phyloP scores from a whole-genome alignment of 2,329 filamentous ascomycete genomes.

The Cladosporium halotolerans region DNA sequence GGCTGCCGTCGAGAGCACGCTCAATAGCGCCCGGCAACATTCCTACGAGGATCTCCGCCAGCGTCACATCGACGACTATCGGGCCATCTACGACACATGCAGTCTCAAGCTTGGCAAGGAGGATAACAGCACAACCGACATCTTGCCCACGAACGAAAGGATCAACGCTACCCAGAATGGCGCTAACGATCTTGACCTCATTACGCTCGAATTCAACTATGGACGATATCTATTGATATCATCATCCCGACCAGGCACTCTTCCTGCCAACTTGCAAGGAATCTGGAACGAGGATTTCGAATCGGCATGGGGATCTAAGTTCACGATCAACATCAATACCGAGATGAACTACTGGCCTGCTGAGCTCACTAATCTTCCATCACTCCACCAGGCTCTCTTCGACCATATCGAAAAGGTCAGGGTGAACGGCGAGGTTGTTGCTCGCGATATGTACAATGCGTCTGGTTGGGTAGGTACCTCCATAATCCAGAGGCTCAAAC shows the following conservation, averaged over 20 bases:
- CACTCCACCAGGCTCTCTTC: conserved; percentile 44
- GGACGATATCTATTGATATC: conserved; percentile 51
- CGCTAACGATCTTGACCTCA: conserved; percentile 46
- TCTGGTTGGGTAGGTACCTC: conserved; percentile 41
- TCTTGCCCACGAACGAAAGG: conserved; percentile 55
- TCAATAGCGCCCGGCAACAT: conserved; percentile 21
- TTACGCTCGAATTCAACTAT: conserved; percentile 49
- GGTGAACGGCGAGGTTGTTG: conserved; percentile 49
- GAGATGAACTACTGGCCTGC: conserved; percentile 58
- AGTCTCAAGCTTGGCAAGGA: conserved; percentile 1
- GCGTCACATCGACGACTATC: conserved; percentile 3
- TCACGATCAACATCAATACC: conserved; percentile 54
- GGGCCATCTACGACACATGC: conserved; percentile 4
- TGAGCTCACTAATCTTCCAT: conserved; percentile 47
- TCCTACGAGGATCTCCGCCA: conserved; percentile 7
- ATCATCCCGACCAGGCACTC: conserved; percentile 44
- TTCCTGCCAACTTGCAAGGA: conserved; percentile 54
- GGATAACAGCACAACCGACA: conserved; percentile 32
- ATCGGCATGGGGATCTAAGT: conserved; percentile 50
- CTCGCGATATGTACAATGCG: conserved; percentile 48
- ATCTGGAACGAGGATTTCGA: conserved; percentile 46
- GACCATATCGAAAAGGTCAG: conserved; percentile 50
- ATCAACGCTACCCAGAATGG: conserved; percentile 33
- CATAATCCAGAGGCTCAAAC: conserved; percentile 50
- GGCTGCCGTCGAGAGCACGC: conserved; percentile 49